Base-by-base conservation (phyloP, 1,139 yeast species). In the Candida neerlandica region DNA sequence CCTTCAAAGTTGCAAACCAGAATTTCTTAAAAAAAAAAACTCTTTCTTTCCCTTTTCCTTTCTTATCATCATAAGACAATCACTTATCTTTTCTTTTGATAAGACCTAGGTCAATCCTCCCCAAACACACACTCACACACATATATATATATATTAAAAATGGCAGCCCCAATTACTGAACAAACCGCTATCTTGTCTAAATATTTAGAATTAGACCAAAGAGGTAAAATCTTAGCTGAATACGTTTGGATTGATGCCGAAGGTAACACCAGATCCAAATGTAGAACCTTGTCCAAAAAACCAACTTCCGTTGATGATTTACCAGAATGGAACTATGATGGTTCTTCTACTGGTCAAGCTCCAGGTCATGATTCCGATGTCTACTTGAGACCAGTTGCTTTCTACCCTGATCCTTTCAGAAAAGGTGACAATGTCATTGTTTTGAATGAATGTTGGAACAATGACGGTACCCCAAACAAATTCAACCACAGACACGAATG, bases 321-420 rank as follows among this genome's bases (percentile, higher is more conserved):
- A 61, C 97, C 98, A 60, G 97, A 92, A 74, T 94, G 99, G 99
- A 94, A 94, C 82, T 94, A 94, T 65, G 99, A 94, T 71, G 99
- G 99, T 73, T 92, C 98, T 44, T 91, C 98, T 32, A 94, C 99
- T 47, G 94, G 90, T 59, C 99, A 94, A 80, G 99, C 99, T 51
- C 97, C 98, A 64, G 99, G 99, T 61, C 86, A 89, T 71, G 94
- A 94, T 78, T 91, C 98, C 46, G 99, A 94, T 69, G 83, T 94
- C 57, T 91, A 90, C 73, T 80, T 94, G 66, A 86, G 96, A 74
- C 99, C 99, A 18, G 96, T 83, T 59, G 90, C 97, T 51, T 87
- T 78, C 72, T 94, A 90, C 83, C 86, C 91, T 54, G 99, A 94
- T 72, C 99, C 99, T 37, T 90, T 94, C 81, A 90, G 99, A 81